phyloP scores from a whole-genome alignment of 2,329 filamentous ascomycete genomes.

The Fusarium buxicola region DNA sequence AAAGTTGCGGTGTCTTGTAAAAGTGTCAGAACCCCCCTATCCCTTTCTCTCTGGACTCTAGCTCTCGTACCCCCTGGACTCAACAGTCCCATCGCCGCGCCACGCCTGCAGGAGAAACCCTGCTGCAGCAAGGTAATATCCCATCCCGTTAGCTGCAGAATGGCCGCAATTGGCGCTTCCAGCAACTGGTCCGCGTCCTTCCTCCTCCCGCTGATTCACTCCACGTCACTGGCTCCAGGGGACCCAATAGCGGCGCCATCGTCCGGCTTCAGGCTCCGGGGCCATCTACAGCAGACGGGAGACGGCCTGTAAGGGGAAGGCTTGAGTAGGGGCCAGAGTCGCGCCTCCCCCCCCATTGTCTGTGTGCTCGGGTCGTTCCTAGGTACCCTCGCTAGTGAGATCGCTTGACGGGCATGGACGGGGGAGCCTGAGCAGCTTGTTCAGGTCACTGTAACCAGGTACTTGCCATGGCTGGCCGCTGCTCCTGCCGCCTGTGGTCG shows the following conservation, averaged over 20 bases:
- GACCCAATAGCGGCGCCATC: constrained; percentile 7
- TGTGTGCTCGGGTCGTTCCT: constrained; percentile 35
- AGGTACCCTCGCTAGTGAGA: constrained; percentile 11
- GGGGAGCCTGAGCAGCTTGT: constrained; percentile 29
- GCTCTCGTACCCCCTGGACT: constrained; percentile 18
- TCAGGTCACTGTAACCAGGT: constrained; percentile 19
- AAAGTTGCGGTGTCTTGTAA: constrained; percentile 36
- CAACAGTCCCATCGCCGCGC: constrained; percentile 35
- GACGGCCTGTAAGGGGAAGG: constrained; percentile 39
- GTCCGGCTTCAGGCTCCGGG: background rate
- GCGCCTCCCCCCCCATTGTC: constrained; percentile 1
- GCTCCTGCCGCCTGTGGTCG: constrained; percentile 39
- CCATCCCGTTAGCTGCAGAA: constrained; percentile 46
- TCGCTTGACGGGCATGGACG: no score
- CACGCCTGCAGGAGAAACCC: constrained; percentile 47
- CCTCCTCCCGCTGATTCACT: constrained; percentile 27
- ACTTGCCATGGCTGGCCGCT: constrained; percentile 25
- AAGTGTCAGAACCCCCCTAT: constrained; percentile 33
- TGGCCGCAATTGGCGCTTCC: constrained; percentile 42
- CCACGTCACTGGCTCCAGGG: constrained; percentile 34
- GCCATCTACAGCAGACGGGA: background rate
- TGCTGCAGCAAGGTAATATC: constrained; percentile 49
- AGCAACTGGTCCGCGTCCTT: constrained; percentile 44
- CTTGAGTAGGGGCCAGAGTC: background rate
- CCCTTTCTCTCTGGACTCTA: constrained; percentile 31